A percentile compares a stretch with the other conserved stretches of the same genome.
These are phyloP conservation scores for Pythium apleroticum DNA, from an alignment of 352 stramenopile species.

Conservation along the genomic window DNA sequence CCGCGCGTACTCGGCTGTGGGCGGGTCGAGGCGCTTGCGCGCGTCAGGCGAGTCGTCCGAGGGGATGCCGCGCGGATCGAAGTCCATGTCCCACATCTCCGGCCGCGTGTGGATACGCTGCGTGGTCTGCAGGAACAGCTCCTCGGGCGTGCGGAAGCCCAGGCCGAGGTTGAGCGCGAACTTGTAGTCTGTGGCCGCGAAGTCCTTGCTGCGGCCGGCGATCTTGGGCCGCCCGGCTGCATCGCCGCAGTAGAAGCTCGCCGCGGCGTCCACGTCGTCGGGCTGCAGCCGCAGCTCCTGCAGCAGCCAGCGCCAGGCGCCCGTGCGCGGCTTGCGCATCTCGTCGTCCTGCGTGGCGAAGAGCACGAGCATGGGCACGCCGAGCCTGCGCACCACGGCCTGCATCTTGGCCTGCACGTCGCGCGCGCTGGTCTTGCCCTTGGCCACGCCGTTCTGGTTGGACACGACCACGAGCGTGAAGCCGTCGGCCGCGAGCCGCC, in stretches of 20 bases:
- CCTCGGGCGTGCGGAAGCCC: constrained; percentile 81
- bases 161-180: constrained; percentile 87
- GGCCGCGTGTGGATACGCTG: constrained; percentile 69
- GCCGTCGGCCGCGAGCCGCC: constrained; percentile 40
- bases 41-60: background rate
- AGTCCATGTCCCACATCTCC: constrained; percentile 73
- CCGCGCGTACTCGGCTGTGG: constrained; percentile 12
- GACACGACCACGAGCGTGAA: constrained; percentile 75
- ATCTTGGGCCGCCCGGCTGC: constrained; percentile 75
- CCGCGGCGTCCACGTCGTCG: constrained; percentile 38
- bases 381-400: constrained; percentile 56
- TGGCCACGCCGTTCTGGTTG: constrained; percentile 84
- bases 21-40: constrained; percentile 13
- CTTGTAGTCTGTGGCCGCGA: constrained; percentile 86
- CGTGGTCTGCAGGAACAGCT: constrained; percentile 71
- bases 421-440: constrained; percentile 56
- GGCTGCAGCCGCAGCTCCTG: constrained; percentile 22
- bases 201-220: constrained; percentile 71
- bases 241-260: constrained; percentile 84
- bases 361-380: constrained; percentile 68
- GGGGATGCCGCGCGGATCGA: constrained; percentile 50
- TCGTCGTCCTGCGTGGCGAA: constrained; percentile 70
- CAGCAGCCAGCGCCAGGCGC: constrained; percentile 63
- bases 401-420: constrained; percentile 75
- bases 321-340: constrained; percentile 78